A percentile compares a stretch with the other conserved stretches of the same genome.
These are phyloP conservation scores for Pulicaria dysenterica DNA, from an alignment of 129 eudicot genomes.

Conservation along the genomic window DNA sequence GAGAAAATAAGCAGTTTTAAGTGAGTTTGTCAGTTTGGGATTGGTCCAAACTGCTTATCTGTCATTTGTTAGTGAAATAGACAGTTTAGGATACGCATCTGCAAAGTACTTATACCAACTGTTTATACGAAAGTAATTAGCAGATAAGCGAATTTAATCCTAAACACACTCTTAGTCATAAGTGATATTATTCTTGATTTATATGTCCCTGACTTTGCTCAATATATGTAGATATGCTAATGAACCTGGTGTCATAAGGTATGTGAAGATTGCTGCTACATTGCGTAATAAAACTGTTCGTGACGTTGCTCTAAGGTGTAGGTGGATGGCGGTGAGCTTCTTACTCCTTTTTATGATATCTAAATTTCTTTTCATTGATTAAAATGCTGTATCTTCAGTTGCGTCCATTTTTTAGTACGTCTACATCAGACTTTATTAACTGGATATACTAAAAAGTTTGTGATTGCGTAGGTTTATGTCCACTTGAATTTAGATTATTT, in stretches of 20 bases:
- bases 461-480: neutral
- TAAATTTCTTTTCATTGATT: neutral
- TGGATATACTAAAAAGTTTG: neutral
- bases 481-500: neutral
- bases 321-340: constrained; percentile 88
- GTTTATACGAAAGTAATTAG: too few species aligned
- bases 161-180: neutral
- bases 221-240: constrained; percentile 56
- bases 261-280: constrained; percentile 80
- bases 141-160: too few species aligned
- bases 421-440: neutral
- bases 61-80: too few species aligned
- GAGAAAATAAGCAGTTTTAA: too few species aligned
- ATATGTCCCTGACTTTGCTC: constrained; percentile 11
- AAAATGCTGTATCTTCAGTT: neutral
- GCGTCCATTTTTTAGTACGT: neutral
- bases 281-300: constrained; percentile 90
- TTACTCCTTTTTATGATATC: constrained; percentile 25
- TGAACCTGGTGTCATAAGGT: constrained; percentile 78
- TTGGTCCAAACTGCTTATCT: too few species aligned
- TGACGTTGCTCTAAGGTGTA: constrained; percentile 90
- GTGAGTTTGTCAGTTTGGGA: too few species aligned
- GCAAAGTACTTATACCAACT: too few species aligned
- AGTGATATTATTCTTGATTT: constrained; percentile 6
- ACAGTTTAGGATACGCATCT: too few species aligned